These are phyloP conservation scores for Corynespora cassiicola DNA, from an alignment of 2,329 filamentous ascomycete genomes.

Conservation along the genomic window DNA sequence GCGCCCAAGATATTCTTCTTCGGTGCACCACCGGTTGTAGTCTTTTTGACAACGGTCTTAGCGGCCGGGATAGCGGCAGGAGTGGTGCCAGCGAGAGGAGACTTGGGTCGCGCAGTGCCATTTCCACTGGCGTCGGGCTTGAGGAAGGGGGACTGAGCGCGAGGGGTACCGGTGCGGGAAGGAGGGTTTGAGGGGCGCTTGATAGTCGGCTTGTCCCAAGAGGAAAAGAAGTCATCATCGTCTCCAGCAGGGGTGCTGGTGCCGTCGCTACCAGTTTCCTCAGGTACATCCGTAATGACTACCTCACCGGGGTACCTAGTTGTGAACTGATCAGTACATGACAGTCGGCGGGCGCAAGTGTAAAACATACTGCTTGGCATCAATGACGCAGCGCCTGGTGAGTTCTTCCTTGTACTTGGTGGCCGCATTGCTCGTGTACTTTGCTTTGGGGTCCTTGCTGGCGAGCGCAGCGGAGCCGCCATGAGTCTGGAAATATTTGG, in stretches of 20 bases:
- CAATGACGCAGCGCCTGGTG: slow-evolving; percentile 80
- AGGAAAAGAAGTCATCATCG: slow-evolving; percentile 96
- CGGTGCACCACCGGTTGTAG: slow-evolving; percentile 64
- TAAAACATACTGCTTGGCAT: slow-evolving; percentile 77
- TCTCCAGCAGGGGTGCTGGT: slow-evolving; percentile 81
- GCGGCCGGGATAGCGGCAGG: slow-evolving; percentile 60
- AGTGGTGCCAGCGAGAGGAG: slow-evolving; percentile 67
- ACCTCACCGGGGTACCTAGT: slow-evolving; percentile 83
- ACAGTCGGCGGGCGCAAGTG: no score
- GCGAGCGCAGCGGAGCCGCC: slow-evolving; percentile 91
- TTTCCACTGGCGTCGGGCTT: slow-evolving; percentile 72
- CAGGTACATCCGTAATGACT: slow-evolving; percentile 75
- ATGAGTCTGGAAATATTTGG: slow-evolving; percentile 97
- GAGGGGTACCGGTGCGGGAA: slow-evolving; percentile 86
- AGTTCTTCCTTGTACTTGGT: slow-evolving; percentile 98
- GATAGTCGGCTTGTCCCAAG: slow-evolving; percentile 97
- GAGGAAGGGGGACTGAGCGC: slow-evolving; percentile 86
- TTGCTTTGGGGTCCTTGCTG: slow-evolving; percentile 96
- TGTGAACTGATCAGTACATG: background rate
- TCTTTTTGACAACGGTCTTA: slow-evolving; percentile 76
- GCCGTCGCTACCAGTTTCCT: slow-evolving; percentile 64
- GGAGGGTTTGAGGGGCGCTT: slow-evolving; percentile 94
- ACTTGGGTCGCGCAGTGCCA: slow-evolving; percentile 73
- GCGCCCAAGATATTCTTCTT: slow-evolving; percentile 90
- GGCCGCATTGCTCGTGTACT: slow-evolving; percentile 93